Conservation (phyloP, 164 flowering plant species). For the Chimonanthus salicifolius region DNA sequence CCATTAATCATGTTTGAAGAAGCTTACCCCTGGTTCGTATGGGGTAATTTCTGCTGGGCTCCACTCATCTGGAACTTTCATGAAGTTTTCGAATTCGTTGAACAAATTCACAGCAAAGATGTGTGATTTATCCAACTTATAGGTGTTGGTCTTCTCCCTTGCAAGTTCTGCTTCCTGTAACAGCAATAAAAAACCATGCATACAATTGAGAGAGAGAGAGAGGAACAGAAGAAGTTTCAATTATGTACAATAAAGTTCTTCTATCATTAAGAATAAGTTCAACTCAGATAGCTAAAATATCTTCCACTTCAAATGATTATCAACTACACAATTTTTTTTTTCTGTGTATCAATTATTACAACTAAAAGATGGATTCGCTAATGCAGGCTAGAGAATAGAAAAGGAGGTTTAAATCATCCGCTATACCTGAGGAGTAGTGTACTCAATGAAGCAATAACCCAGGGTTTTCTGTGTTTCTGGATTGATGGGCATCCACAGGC, state of each 20-base stretch:
- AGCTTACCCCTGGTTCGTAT: constrained; percentile 70
- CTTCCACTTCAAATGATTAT: too few relatives aligned
- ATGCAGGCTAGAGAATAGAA: background rate
- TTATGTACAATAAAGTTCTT: background rate
- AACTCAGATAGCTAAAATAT: background rate
- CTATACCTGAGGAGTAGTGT: constrained; percentile 73
- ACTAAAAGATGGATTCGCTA: too few relatives aligned
- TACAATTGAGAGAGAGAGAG: background rate
- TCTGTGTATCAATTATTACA: too few relatives aligned
- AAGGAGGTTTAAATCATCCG: background rate
- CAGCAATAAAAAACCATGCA: background rate
- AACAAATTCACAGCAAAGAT: constrained; percentile 80
- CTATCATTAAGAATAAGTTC: background rate
- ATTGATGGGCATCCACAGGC: constrained; percentile 83
- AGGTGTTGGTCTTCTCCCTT: constrained; percentile 75
- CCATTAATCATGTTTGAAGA: background rate
- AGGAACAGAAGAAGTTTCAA: too few relatives aligned
- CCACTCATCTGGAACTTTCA: constrained; percentile 97
- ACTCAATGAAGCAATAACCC: constrained; percentile 88
- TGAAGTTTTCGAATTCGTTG: constrained; percentile 79
- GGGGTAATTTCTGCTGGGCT: constrained; percentile 84
- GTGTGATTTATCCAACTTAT: constrained; percentile 81
- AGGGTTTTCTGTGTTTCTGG: constrained; percentile 50
- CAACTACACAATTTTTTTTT: too few relatives aligned
- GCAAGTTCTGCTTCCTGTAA: constrained; percentile 91